Evolutionary conservation across 2,329 filamentous ascomycete species (phyloP), one percentile per base, ranked within the genome.

Genomic region (Fusarium compactum): DNA sequence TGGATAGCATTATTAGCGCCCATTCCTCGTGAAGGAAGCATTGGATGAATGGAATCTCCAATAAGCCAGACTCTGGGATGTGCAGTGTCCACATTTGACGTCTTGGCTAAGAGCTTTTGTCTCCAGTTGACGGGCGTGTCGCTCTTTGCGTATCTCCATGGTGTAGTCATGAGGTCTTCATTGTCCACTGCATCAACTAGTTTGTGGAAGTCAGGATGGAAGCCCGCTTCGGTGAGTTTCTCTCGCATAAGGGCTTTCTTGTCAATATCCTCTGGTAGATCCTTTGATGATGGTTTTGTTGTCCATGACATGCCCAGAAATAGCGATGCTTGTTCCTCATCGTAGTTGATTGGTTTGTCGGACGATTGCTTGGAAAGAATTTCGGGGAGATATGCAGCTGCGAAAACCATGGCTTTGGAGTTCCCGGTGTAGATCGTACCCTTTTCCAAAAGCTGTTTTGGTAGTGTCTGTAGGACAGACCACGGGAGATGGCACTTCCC

Each of bases 41-140:
- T 60, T 0, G 51, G 57, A 2, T 60, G 41, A 1, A 60, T 60
- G 0, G 51, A 57, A 16, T 60, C 57, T 3, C 51, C 51, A 0
- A 60, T 46, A 0, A 60, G 41, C 51, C 51, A 60, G 1, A 60
- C 41, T 1, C 57, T 41, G 1, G 51, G n/a, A 1, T 58, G 29
- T 0, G 51, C 51, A 2, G 32, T 46, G 0, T 0, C 15, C 2
- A 11, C 9, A 2, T 57, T 3, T 0, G 4, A 2, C 0, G 2
- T n/a, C 12, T 30, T 29, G 5, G 12, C 5, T 0, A 57, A 5
- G 2, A 45, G 12, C 0, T 3, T 8, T 2, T 40, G n/a, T 22
- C 57, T 46, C 57, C 51, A 60, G 2, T 57, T 2, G 2, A 60
- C 1, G 1, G 57, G 41, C 0, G 51, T 59, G 0, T 59, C 24